Percentiles rank a stretch among this genome's conserved stretches.
These are phyloP conservation scores for Teratosphaeria gauchensis DNA, from an alignment of 2,329 filamentous ascomycete genomes.

Conservation along the genomic window DNA sequence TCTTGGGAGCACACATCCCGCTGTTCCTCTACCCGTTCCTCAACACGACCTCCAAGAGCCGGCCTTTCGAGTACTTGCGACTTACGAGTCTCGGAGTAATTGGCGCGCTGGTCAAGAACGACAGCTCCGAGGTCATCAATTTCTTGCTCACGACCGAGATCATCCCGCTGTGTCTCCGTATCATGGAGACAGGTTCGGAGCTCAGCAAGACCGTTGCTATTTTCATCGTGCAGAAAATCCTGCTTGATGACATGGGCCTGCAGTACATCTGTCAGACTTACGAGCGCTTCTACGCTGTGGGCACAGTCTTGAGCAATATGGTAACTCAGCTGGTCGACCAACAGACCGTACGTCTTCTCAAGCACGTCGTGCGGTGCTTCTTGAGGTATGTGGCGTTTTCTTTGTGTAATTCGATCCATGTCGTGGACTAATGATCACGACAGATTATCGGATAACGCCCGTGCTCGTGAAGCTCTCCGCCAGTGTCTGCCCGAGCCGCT, in stretches of 20 bases:
- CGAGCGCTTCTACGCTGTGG: constrained; percentile 95
- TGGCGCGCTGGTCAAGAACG: constrained; percentile 94
- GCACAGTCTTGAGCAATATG: constrained; percentile 97
- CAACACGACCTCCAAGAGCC: constrained; percentile 96
- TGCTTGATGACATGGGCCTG: constrained; percentile 90
- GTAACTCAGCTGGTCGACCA: constrained; percentile 95
- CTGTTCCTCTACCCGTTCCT: constrained; percentile 96
- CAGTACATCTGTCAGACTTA: constrained; percentile 99
- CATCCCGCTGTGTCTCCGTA: constrained; percentile 90
- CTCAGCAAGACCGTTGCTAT: constrained; percentile 98
- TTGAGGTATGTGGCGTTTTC: constrained; percentile 55
- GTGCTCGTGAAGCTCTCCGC: constrained; percentile 84
- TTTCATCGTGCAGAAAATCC: constrained; percentile 98
- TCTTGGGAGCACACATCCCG: constrained; percentile 96
- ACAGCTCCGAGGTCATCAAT: constrained; percentile 97
- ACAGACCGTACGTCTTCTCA: constrained; percentile 87
- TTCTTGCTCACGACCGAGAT: constrained; percentile 98
- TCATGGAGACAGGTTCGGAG: constrained; percentile 98
- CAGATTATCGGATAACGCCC: constrained; percentile 90
- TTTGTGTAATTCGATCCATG: constrained; percentile 1
- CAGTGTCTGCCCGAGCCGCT: constrained; percentile 97
- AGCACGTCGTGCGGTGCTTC: constrained; percentile 97
- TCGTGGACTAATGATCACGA: constrained; percentile 6
- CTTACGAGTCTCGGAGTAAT: constrained; percentile 94
- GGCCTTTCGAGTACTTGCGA: constrained; percentile 93